Percentiles rank a stretch among this genome's conserved stretches.
Conservation (phyloP, 208 protist genomes). For the Wallacemonas sp. region DNA sequence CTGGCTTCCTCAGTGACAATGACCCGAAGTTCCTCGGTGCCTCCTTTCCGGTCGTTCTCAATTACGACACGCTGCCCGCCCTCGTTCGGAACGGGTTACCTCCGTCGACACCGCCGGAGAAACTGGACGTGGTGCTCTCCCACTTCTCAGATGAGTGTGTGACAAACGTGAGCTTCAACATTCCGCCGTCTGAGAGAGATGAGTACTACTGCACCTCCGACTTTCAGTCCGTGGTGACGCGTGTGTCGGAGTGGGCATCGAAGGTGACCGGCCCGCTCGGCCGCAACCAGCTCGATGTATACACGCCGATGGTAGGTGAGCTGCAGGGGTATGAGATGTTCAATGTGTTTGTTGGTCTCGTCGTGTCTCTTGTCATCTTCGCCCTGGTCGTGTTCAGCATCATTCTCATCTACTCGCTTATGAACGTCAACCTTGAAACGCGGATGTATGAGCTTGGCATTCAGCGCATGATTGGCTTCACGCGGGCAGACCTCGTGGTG, state of each 20-base stretch:
- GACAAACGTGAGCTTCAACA: slow-evolving; percentile 48
- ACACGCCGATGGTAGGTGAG: slow-evolving; percentile 48
- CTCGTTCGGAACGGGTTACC: slow-evolving; percentile 32
- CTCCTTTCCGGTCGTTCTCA: slow-evolving; percentile 29
- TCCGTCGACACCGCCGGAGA: slow-evolving; percentile 7
- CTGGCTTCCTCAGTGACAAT: slow-evolving; percentile 16
- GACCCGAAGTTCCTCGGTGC: slow-evolving; percentile 29
- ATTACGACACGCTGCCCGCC: slow-evolving; percentile 21
- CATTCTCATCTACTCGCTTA: slow-evolving; percentile 93
- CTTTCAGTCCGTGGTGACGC: slow-evolving; percentile 53
- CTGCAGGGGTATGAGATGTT: slow-evolving; percentile 69
- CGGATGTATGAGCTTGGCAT: slow-evolving; percentile 95
- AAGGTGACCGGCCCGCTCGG: slow-evolving; percentile 55
- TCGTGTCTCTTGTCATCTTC: slow-evolving; percentile 90
- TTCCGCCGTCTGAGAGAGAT: slow-evolving; percentile 32
- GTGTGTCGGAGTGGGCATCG: slow-evolving; percentile 46
- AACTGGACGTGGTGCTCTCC: slow-evolving; percentile 18
- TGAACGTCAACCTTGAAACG: slow-evolving; percentile 93
- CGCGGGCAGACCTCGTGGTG: slow-evolving; percentile 41
- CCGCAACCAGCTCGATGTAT: slow-evolving; percentile 57
- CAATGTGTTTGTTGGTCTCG: slow-evolving; percentile 85
- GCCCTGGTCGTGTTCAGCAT: slow-evolving; percentile 86
- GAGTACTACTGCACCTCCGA: slow-evolving; percentile 36
- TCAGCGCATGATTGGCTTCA: slow-evolving; percentile 92
- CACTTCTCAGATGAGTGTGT: slow-evolving; percentile 30